Conservation (phyloP, 129 eudicot species). For the Heracleum sosnowskyi region DNA sequence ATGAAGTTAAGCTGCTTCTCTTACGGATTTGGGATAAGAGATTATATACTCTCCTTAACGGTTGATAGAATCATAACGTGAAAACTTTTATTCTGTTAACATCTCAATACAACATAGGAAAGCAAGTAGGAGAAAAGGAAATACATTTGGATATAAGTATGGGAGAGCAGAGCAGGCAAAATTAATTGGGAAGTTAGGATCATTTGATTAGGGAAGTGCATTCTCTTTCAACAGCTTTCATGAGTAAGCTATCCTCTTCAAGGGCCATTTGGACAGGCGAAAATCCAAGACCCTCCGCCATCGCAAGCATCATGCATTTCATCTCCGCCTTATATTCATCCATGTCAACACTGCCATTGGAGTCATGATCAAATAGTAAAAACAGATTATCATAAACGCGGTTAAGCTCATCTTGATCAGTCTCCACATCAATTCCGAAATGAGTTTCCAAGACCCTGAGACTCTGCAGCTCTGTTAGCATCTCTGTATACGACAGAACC, state of each 20-base stretch:
- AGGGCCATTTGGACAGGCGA: background rate
- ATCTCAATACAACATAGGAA: background rate
- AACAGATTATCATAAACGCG: background rate
- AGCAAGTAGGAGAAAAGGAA: background rate
- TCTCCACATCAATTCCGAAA: background rate
- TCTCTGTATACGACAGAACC: background rate
- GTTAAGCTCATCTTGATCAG: background rate
- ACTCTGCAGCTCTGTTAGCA: constrained; percentile 7
- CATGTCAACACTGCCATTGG: background rate
- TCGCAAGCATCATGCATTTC: background rate
- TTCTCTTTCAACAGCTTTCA: constrained; percentile 6
- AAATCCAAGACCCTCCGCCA: background rate
- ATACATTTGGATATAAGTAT: background rate
- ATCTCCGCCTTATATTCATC: background rate
- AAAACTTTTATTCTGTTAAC: background rate
- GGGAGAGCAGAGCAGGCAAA: background rate
- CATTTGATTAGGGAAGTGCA: background rate
- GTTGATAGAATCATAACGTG: background rate
- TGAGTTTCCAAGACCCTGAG: constrained; percentile 9
- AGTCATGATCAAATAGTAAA: constrained; percentile 1
- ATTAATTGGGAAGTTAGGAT: background rate
- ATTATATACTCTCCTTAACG: no score
- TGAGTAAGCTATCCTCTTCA: background rate
- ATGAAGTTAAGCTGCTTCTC: no score
- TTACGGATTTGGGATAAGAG: no score